phyloP scores from a whole-genome alignment of 2,329 filamentous ascomycete genomes.

The Cercospora sp. region DNA sequence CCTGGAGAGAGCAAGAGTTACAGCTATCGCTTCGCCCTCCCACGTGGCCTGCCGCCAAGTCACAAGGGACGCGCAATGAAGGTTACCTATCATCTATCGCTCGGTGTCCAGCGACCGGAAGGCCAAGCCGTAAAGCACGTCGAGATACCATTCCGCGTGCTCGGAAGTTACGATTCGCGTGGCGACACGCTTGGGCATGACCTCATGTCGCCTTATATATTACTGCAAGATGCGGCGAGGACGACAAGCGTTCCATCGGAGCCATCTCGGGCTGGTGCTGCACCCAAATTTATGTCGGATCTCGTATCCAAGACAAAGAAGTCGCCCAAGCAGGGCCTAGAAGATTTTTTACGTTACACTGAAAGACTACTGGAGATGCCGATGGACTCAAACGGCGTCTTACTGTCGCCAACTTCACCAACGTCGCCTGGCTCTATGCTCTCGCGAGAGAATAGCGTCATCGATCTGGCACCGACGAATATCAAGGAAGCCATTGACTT shows the following conservation, averaged over 20 bases:
- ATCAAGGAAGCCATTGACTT: slow-evolving; percentile 87
- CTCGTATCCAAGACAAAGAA: slow-evolving; percentile 40
- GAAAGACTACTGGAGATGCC: slow-evolving; percentile 68
- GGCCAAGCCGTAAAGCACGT: slow-evolving; percentile 83
- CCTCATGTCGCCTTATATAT: slow-evolving; percentile 88
- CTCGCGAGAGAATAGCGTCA: slow-evolving; percentile 39
- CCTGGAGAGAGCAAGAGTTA: slow-evolving; percentile 88
- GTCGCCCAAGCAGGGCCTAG: slow-evolving; percentile 41
- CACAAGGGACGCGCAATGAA: slow-evolving; percentile 93
- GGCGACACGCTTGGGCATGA: slow-evolving; percentile 92
- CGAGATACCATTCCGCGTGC: slow-evolving; percentile 86
- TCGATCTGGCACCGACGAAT: slow-evolving; percentile 52
- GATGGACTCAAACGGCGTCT: slow-evolving; percentile 56
- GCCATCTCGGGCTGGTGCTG: slow-evolving; percentile 10
- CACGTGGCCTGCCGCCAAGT: slow-evolving; percentile 83
- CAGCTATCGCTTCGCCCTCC: slow-evolving; percentile 82
- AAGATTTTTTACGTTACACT: slow-evolving; percentile 75
- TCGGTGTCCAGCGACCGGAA: slow-evolving; percentile 86
- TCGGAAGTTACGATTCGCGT: slow-evolving; percentile 86
- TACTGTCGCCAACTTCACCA: slow-evolving; percentile 71
- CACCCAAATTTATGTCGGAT: slow-evolving; percentile 24
- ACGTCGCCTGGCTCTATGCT: slow-evolving; percentile 54
- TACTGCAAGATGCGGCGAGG: slow-evolving; percentile 79
- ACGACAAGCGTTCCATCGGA: slow-evolving; percentile 42
- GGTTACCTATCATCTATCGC: slow-evolving; percentile 84